These are phyloP conservation scores for Baorangia bicolor DNA, from an alignment of 768 basidiomycete genomes.

Conservation along the genomic window DNA sequence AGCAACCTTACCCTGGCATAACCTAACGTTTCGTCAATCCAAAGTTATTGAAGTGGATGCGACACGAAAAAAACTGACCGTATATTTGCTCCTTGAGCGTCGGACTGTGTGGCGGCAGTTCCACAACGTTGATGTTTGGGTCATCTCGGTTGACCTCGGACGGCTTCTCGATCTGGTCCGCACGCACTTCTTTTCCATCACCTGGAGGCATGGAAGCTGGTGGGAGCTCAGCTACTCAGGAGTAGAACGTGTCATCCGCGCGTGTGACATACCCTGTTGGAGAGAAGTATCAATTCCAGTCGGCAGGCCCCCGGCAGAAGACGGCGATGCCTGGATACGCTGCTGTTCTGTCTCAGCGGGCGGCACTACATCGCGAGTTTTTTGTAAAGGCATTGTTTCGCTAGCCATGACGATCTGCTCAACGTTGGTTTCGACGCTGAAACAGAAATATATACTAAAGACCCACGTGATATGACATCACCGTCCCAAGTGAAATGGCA, in stretches of 20 bases:
- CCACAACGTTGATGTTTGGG: constrained; percentile 26
- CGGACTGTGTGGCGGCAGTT: constrained; percentile 28
- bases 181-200: constrained; percentile 35
- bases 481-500: not conserved
- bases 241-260: not conserved
- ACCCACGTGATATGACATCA: constrained; percentile 31
- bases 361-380: not conserved
- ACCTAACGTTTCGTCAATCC: constrained; percentile 15
- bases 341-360: constrained; percentile 5
- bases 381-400: not conserved
- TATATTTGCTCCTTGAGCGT: constrained; percentile 62
- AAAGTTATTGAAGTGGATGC: not conserved
- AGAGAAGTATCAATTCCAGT: constrained; percentile 29
- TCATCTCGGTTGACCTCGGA: constrained; percentile 29
- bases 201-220: constrained; percentile 37
- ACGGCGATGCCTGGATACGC: constrained; percentile 5
- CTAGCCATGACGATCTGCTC: constrained; percentile 2
- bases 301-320: constrained; percentile 29
- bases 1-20: constrained; percentile 28
- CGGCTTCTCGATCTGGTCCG: constrained; percentile 26
- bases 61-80: constrained; percentile 36
- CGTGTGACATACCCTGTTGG: constrained; percentile 38
- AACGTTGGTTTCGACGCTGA: not conserved
- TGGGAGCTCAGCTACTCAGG: not conserved
- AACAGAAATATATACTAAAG: not conserved